These are phyloP conservation scores for Strobilomyces echinocephalus DNA, from an alignment of 768 basidiomycete species.

Conservation along the genomic window DNA sequence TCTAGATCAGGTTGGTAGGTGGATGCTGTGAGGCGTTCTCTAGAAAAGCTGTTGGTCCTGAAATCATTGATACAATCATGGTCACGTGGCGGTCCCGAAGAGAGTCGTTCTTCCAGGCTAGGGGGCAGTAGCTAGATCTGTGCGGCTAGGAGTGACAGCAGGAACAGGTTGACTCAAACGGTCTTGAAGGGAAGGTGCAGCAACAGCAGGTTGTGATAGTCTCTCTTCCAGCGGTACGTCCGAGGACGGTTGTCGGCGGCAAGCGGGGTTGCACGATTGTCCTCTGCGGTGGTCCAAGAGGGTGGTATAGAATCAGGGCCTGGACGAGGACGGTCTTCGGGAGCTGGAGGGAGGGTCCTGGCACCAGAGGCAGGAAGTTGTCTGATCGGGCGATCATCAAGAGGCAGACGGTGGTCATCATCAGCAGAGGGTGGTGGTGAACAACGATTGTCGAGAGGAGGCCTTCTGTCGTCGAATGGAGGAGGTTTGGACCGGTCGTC, in stretches of 20 bases:
- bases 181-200: conserved; percentile 35
- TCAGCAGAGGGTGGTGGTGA: conserved; percentile 4
- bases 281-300: conserved; percentile 15
- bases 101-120: conserved; percentile 41
- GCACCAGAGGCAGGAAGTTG: conserved; percentile 20
- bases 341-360: conserved; percentile 9
- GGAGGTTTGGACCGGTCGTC: conserved; percentile 26
- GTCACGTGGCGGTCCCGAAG: conserved; percentile 31
- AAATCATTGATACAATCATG: conserved; percentile 21
- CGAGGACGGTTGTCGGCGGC: conserved; percentile 27
- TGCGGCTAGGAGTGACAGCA: conserved; percentile 14
- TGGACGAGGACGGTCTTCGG: conserved; percentile 22
- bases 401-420: conserved; percentile 23
- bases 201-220: conserved; percentile 29
- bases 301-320: conserved; percentile 16
- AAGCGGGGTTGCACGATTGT: conserved; percentile 23
- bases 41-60: conserved; percentile 30
- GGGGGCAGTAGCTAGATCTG: conserved; percentile 27
- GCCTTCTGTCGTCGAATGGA: conserved; percentile 29
- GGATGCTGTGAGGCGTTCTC: conserved; percentile 29
- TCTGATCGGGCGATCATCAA: conserved; percentile 33
- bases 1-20: conserved; percentile 39
- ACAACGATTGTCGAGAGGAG: conserved; percentile 28
- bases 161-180: conserved; percentile 32
- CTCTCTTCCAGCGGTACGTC: conserved; percentile 37